Conservation (phyloP, 208 protist species). For the Porcisia hertigi region DNA sequence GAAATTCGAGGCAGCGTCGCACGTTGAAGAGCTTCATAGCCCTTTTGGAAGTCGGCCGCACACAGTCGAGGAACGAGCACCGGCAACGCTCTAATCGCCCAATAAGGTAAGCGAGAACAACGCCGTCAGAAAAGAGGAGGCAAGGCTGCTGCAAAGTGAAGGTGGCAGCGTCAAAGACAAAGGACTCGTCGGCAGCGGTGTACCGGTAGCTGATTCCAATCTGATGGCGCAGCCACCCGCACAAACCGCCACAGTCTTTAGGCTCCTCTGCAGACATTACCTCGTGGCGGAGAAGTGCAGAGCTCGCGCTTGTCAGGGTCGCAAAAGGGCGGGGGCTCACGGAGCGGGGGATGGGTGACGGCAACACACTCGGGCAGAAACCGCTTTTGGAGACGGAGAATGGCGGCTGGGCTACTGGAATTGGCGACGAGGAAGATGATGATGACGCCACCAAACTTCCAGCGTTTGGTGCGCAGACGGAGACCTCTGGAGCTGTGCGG, state of each 20-base stretch:
- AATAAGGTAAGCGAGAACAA: slow-evolving; percentile 69
- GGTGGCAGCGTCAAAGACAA: slow-evolving; percentile 27
- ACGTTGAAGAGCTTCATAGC: slow-evolving; percentile 80
- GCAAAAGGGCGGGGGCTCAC: neutral
- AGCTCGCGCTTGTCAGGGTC: neutral
- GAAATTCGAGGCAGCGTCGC: slow-evolving; percentile 60
- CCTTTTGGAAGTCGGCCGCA: slow-evolving; percentile 49
- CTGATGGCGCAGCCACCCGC: slow-evolving; percentile 46
- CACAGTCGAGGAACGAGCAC: slow-evolving; percentile 63
- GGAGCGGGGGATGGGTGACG: neutral
- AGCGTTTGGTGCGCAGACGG: slow-evolving; percentile 8
- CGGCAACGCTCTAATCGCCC: slow-evolving; percentile 58
- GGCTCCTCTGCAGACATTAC: neutral
- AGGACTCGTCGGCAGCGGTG: slow-evolving; percentile 49
- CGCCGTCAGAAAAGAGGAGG: slow-evolving; percentile 73
- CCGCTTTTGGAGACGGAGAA: neutral
- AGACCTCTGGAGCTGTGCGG: neutral
- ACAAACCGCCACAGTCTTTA: slow-evolving; percentile 7
- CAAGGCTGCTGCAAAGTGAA: slow-evolving; percentile 24
- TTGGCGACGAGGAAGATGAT: neutral
- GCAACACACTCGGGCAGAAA: neutral
- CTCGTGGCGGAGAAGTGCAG: neutral
- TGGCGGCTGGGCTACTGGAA: slow-evolving; percentile 1
- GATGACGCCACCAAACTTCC: slow-evolving; percentile 12
- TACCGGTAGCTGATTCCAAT: slow-evolving; percentile 56